Conservation (phyloP, 2,329 filamentous ascomycete genomes). For the Delphinella strobiligena region DNA sequence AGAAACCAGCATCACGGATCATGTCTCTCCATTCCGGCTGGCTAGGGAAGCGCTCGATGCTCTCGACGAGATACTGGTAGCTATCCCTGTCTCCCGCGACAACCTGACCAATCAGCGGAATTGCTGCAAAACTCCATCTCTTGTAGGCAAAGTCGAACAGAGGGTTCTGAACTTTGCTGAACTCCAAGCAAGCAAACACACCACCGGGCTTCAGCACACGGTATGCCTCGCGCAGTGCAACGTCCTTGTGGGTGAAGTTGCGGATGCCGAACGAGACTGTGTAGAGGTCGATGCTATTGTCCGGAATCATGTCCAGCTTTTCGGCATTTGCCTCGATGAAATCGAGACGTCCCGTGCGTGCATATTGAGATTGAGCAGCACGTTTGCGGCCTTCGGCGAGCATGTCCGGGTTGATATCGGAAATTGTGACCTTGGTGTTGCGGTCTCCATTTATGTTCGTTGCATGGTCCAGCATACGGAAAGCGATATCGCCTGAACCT, state of each 20-base stretch:
- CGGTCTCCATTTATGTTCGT: constrained; percentile 69
- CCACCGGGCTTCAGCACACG: constrained; percentile 88
- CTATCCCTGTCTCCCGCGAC: constrained; percentile 89
- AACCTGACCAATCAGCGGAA: constrained; percentile 88
- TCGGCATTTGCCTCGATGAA: constrained; percentile 93
- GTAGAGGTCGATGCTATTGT: constrained; percentile 77
- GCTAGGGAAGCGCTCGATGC: constrained; percentile 83
- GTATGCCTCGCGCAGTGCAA: constrained; percentile 70
- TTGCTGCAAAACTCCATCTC: constrained; percentile 88
- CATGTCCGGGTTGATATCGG: constrained; percentile 96
- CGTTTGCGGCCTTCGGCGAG: constrained; percentile 76
- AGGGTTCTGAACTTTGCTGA: constrained; percentile 70
- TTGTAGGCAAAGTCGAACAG: constrained; percentile 82
- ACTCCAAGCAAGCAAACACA: constrained; percentile 93
- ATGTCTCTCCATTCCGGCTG: constrained; percentile 75
- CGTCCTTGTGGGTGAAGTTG: constrained; percentile 88
- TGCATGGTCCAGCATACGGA: constrained; percentile 85
- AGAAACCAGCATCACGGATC: constrained; percentile 75
- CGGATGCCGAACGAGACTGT: constrained; percentile 96
- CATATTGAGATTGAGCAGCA: constrained; percentile 50
- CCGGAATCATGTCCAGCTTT: constrained; percentile 51
- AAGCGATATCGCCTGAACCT: constrained; percentile 94
- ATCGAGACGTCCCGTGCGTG: constrained; percentile 39
- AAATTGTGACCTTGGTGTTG: constrained; percentile 73
- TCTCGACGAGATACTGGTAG: constrained; percentile 98